Evolutionary conservation across 2,329 filamentous ascomycete species (phyloP), one percentile per base, ranked within the genome.

Genomic region (Penicillium sumatraense): DNA sequence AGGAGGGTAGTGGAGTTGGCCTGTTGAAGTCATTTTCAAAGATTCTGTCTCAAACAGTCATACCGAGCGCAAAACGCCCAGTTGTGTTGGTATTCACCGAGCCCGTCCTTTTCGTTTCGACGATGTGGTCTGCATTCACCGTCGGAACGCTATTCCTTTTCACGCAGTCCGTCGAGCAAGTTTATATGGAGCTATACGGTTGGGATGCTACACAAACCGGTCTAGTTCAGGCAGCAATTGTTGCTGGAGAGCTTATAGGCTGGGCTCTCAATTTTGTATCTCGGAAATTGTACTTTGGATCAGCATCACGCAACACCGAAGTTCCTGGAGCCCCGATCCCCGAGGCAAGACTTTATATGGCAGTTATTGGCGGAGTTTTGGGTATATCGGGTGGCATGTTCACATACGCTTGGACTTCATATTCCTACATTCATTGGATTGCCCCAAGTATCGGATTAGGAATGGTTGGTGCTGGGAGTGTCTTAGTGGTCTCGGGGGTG

Each of bases 401-500:
- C 53, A 59, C 57, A 29, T 72, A 69, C 29, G 70, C 59, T 7
- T 71, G 69, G 70, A 66, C 64, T 5, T 65, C 63, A 3, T 61
- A 64, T 20, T 20, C 24, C 42, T 16, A 23, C 1, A 44, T 67
- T 1, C 67, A 62, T n/a, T 72, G 70, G 70, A 70, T 72, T 20
- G 67, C 66, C 0, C 68, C 68, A 0, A 56, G 61, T 1, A 56
- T 64, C 2, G 64, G 62, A 1, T 38, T 72, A 1, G 70, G 60
- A 5, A 64, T 75, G 49, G 70, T 75, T 4, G 75, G 76, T 0
- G 60, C 72, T 26, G 72, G 68, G n/a, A 76, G 75, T 1, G 70
- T 71, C 3, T 62, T 70, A 5, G 78, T 78, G 9, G 71, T 75
- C 48, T 68, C 80, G 23, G 76, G 76, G 16, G 77, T 75, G 6